Evolutionary conservation across 1,284 basidiomycete species (phyloP).

Genomic region (Ceratobasidium sp.): DNA sequence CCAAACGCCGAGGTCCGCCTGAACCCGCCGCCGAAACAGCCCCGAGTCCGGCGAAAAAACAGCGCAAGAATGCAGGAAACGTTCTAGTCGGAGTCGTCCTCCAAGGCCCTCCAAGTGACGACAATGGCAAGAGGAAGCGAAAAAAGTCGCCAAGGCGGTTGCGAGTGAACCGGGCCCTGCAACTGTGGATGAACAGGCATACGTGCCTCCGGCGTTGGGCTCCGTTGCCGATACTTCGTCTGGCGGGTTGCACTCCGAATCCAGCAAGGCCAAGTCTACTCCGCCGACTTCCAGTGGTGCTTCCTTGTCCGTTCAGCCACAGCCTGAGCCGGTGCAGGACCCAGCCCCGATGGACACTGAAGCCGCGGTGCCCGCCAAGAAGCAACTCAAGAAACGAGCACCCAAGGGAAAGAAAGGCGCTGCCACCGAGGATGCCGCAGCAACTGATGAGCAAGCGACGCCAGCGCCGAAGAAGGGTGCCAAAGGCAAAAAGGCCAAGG

Average conservation of each 20-base stretch:
- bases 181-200: neutral
- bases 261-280: neutral
- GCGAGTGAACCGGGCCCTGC: neutral
- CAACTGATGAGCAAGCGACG: neutral
- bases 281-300: neutral
- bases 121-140: neutral
- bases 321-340: neutral
- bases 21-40: neutral
- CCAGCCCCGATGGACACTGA: conserved; percentile 1
- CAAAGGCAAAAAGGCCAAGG: conserved; percentile 21
- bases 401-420: conserved; percentile 30
- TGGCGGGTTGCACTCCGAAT: neutral
- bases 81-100: conserved; percentile 17
- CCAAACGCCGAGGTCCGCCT: conserved; percentile 17
- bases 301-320: neutral
- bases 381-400: conserved; percentile 19
- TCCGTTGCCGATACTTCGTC: neutral
- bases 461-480: conserved; percentile 11
- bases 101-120: neutral
- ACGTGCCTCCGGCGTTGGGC: neutral
- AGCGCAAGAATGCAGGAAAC: conserved; percentile 18
- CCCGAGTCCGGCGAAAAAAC: conserved; percentile 7
- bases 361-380: neutral
- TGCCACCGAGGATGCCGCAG: neutral
- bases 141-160: conserved; percentile 19